Evolutionary conservation across 805 yeast species (phyloP), one percentile per base, ranked within the genome.

Genomic region (Cyberlindnera sargentensis): DNA sequence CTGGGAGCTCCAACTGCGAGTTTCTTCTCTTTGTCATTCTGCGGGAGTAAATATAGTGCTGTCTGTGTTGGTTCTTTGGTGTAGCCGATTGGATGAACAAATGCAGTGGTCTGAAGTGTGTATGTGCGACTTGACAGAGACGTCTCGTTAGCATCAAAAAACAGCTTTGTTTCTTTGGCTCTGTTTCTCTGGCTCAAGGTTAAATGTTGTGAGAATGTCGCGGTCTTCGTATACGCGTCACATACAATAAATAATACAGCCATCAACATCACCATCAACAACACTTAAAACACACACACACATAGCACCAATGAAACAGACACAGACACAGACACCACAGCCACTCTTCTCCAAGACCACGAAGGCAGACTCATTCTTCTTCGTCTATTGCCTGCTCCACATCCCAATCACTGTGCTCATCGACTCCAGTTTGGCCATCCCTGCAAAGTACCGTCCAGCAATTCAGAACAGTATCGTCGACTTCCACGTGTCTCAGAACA

Each of bases 391-490:
- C 53, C 48, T 82, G 3, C 42, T 84, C 6, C 97, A 90, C 56
- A 73, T 85, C 23, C 84, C 90, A 10, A 76, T 87, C 55, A 83
- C 96, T 0, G 46, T 86, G 3, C 61, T 84, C 34, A 74, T 91
- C 42, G 98, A 90, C 60, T 75, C 89, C 9, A 70, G 83, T 2
- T 73, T 86, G 39, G 81, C 82, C 4, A 62, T 89, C 15, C 93
- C 95, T 0, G 49, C 56, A 6, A 53, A 64, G 25, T 72, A 68
- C 54, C 73, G 68, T 49, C 61, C 72, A 23, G 59, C 59, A 6
- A 45, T 81, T 35, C 88, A 88, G 50, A 60, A 63, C 31, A 34
- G 31, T 2, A 53, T 86, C 11, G 64, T 80, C 11, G 64, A 68
- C 3, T 78, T 77, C 63, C 96, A 93, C 56, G 64, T 85, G 23